phyloP scores from a whole-genome alignment of 768 basidiomycete species.

The Boletus subparvulus region DNA sequence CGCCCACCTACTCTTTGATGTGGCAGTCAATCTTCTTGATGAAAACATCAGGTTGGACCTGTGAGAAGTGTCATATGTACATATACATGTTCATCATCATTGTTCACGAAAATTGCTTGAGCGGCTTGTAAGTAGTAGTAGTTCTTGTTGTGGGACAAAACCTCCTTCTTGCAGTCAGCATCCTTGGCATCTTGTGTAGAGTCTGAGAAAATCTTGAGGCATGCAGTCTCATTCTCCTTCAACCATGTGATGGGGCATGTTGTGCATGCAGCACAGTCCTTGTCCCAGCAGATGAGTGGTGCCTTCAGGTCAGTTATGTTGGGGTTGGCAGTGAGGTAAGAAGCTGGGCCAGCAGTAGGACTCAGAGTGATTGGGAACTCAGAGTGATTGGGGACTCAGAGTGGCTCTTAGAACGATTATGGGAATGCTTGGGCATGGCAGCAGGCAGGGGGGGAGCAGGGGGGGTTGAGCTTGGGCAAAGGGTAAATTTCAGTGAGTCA shows the following conservation, averaged over 20 bases:
- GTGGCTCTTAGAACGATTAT: not conserved
- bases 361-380: not conserved
- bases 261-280: not conserved
- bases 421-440: not conserved
- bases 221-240: no score
- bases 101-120: not conserved
- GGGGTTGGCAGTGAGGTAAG: not conserved
- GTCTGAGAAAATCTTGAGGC: no score
- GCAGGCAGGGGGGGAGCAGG: no score
- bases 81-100: not conserved
- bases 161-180: not conserved
- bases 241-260: not conserved
- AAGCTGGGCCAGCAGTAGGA: not conserved
- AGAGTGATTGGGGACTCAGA: no score
- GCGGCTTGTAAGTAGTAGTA: not conserved
- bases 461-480: no score
- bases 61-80: not conserved
- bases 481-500: no score
- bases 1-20: no score
- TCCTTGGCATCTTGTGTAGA: no score
- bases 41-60: not conserved
- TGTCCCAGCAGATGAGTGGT: not conserved
- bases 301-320: no score
- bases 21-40: not conserved
- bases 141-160: not conserved